phyloP scores from a whole-genome alignment of 2,329 filamentous ascomycete species.

The Neopestalotiopsis sp. region DNA sequence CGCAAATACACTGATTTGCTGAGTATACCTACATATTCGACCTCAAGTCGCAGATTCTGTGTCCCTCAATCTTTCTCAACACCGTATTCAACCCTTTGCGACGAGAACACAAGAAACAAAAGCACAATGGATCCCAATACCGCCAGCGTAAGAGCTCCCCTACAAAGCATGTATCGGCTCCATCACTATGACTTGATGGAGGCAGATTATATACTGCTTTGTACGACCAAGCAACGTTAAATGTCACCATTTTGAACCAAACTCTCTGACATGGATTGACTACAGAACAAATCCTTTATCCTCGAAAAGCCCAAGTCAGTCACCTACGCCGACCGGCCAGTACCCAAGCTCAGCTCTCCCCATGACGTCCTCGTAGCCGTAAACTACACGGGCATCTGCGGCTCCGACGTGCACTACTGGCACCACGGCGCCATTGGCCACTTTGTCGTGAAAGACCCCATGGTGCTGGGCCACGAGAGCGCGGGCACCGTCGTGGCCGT shows the following conservation, averaged over 20 bases:
- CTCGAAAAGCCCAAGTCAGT: slow-evolving; percentile 78
- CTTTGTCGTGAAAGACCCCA: slow-evolving; percentile 80
- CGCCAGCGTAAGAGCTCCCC: slow-evolving; percentile 28
- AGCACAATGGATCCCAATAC: slow-evolving; percentile 32
- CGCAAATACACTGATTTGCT: neutral
- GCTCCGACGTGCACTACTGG: slow-evolving; percentile 89
- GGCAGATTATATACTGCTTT: neutral
- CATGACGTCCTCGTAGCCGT: slow-evolving; percentile 83
- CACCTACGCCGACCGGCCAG: slow-evolving; percentile 74
- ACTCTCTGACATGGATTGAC: neutral
- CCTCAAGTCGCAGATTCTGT: neutral
- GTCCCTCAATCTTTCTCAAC: neutral
- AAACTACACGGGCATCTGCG: slow-evolving; percentile 88
- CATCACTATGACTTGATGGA: neutral
- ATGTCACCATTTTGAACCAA: neutral
- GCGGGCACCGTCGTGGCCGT: slow-evolving; percentile 78
- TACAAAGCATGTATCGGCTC: slow-evolving; percentile 6
- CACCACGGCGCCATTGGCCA: slow-evolving; percentile 84
- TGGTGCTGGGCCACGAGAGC: slow-evolving; percentile 76
- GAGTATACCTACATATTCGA: neutral
- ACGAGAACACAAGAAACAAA: neutral
- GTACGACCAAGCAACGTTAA: too few species aligned
- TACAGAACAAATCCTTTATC: slow-evolving; percentile 83
- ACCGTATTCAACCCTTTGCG: neutral
- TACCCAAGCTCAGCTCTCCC: slow-evolving; percentile 68